Evolutionary conservation across 257 asterid genomes (phyloP), one percentile per base, ranked within the genome.

Genomic region (Scutellaria galericulata): DNA sequence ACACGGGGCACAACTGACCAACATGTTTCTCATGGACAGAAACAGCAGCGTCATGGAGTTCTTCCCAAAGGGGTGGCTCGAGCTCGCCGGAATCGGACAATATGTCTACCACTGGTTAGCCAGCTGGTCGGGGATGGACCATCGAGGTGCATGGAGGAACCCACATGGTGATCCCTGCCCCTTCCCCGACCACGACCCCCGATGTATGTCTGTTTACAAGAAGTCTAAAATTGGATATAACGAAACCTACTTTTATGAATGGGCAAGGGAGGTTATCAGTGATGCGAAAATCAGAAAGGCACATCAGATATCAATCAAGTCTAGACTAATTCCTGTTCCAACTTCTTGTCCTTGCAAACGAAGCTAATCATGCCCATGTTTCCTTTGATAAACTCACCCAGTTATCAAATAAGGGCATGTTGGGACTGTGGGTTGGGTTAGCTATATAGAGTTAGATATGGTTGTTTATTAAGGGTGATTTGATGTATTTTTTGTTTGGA

Each of bases 111-210:
- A 86, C 59, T 91, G 97, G 95, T 69, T 89, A 3, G 96, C 95
- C 9, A 78, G 80, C 61, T 87, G 96, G 96, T 87, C 93, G 0
- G 95, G 96, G 68, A 91, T 91, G 96, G 79, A 53, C 64, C 96
- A 89, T 83, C 78, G 78, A 40, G 96, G 97, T 6, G 95, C 95
- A 2, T 91, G 97, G 96, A 75, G 96, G 72, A 96, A 89, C 60
- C 80, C 89, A 0, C 77, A 56, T 1, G 90, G 87, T 5, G 82
- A 78, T 7, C 57, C 40, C 1, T 91, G 97, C 79, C 88, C 77
- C n/a, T 84, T 68, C 52, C 81, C 88, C 0, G 89, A 86, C 5
- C 81, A 81, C 6, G 91, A 91, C 48, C 85, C 85, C 5, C 79
- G 90, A 2, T 91, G 97, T 70, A 86, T 89, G 95, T 53, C 89